Percentiles rank a stretch among this genome's conserved stretches.
Evolutionary conservation across 2,329 filamentous ascomycete species (phyloP).

Genomic region (Ophiostoma ulmi): DNA sequence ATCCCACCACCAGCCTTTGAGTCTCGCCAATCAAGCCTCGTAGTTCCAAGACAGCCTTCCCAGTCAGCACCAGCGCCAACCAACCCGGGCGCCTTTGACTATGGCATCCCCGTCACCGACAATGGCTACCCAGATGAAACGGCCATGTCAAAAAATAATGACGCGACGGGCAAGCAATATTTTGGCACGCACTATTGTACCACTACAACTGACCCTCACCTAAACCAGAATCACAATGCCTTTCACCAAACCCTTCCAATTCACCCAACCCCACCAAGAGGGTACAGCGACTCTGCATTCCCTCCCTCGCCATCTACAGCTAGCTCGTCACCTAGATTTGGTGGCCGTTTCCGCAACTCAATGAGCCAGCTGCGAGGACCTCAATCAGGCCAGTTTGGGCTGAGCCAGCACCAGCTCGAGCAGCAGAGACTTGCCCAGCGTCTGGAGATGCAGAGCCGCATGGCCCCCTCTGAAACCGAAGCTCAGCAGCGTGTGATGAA

Average conservation of each 20-base stretch:
- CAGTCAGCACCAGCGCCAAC: background rate
- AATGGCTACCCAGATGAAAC: background rate
- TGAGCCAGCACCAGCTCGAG: background rate
- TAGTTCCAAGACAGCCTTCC: background rate
- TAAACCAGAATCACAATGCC: background rate
- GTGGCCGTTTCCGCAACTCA: constrained; percentile 1
- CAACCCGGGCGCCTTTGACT: background rate
- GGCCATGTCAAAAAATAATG: background rate
- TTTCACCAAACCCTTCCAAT: background rate
- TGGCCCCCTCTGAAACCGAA: constrained; percentile 20
- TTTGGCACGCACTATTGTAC: background rate
- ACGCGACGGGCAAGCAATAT: background rate
- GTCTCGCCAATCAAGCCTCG: background rate
- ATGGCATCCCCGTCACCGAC: background rate
- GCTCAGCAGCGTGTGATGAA: constrained; percentile 25
- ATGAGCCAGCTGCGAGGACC: background rate
- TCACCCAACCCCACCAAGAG: background rate
- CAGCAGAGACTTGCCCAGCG: constrained; percentile 20
- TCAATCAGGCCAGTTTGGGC: background rate
- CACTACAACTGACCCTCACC: background rate
- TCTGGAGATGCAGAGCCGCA: constrained; percentile 16
- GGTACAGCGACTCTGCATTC: background rate
- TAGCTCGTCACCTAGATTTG: background rate
- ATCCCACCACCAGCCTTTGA: background rate
- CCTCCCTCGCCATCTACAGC: background rate